phyloP scores from a whole-genome alignment of 768 basidiomycete genomes.

The Lanmaoa pseudosensibilis region DNA sequence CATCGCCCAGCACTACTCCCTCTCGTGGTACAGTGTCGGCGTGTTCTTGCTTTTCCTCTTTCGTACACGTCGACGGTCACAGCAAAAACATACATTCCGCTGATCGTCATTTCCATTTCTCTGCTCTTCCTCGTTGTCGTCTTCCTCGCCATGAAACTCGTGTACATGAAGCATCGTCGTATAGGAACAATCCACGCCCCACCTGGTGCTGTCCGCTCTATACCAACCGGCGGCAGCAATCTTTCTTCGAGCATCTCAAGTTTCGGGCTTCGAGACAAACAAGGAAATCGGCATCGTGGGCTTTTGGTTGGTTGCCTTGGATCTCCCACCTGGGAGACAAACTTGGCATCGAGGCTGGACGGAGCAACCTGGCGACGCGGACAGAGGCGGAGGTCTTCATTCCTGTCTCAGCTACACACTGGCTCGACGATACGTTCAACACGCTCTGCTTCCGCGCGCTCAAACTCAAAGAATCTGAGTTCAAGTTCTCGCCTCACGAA shows the following conservation, averaged over 20 bases:
- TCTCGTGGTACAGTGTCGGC: neutral
- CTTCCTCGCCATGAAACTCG: constrained; percentile 23
- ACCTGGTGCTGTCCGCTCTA: neutral
- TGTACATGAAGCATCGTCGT: constrained; percentile 33
- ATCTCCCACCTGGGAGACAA: constrained; percentile 34
- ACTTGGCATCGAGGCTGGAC: constrained; percentile 15
- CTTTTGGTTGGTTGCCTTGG: constrained; percentile 32
- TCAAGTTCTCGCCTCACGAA: constrained; percentile 8
- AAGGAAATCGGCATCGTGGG: constrained; percentile 3
- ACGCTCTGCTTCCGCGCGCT: neutral
- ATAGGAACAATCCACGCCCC: constrained; percentile 26
- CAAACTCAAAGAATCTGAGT: neutral
- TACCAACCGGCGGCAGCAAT: neutral
- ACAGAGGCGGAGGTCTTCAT: constrained; percentile 2
- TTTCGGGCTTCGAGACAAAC: constrained; percentile 8
- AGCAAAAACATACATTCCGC: constrained; percentile 6
- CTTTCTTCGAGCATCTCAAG: constrained; percentile 1
- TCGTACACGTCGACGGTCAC: constrained; percentile 1
- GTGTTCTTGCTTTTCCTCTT: constrained; percentile 16
- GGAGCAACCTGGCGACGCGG: constrained; percentile 5
- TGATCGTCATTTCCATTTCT: constrained; percentile 13
- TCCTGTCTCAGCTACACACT: constrained; percentile 9
- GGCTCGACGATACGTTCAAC: constrained; percentile 9
- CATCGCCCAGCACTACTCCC: neutral
- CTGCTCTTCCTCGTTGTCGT: constrained; percentile 17